Conservation (phyloP, 768 basidiomycete genomes). For the Gymnopilus junonius region DNA sequence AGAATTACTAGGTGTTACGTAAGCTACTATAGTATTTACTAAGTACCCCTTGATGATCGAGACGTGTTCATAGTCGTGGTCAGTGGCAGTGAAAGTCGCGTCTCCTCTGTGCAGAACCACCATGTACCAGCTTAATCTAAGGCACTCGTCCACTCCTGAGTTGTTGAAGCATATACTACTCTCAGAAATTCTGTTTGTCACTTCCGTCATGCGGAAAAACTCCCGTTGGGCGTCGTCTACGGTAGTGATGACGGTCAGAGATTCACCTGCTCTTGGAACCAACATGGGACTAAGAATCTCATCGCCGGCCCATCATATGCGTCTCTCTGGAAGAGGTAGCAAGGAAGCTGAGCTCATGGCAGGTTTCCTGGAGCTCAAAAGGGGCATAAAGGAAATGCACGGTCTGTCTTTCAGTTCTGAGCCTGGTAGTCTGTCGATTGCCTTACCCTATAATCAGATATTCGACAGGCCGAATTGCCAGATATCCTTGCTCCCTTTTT, state of each 20-base stretch:
- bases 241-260: slow-evolving; percentile 62
- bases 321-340: slow-evolving; percentile 52
- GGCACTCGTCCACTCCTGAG: slow-evolving; percentile 34
- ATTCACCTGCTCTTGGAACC: slow-evolving; percentile 71
- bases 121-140: slow-evolving; percentile 17
- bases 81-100: slow-evolving; percentile 5
- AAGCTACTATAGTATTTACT: slow-evolving; percentile 12
- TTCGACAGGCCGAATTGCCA: slow-evolving; percentile 59
- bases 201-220: slow-evolving; percentile 96
- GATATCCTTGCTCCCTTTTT: slow-evolving; percentile 87
- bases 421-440: neutral
- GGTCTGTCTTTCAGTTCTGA: slow-evolving; percentile 44
- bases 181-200: slow-evolving; percentile 91
- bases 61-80: slow-evolving; percentile 19
- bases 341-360: slow-evolving; percentile 87
- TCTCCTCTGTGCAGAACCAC: slow-evolving; percentile 15
- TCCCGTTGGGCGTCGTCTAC: slow-evolving; percentile 90
- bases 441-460: slow-evolving; percentile 46
- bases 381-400: slow-evolving; percentile 69
- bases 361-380: slow-evolving; percentile 86
- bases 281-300: slow-evolving; percentile 76
- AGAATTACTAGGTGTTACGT: slow-evolving; percentile 18
- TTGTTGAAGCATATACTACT: slow-evolving; percentile 81
- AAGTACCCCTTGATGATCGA: slow-evolving; percentile 13
- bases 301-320: slow-evolving; percentile 45